A percentile compares a stretch with the other conserved stretches of the same genome.
phyloP scores from a whole-genome alignment of 2,329 filamentous ascomycete genomes.

The Pseudohalonectria lignicola region DNA sequence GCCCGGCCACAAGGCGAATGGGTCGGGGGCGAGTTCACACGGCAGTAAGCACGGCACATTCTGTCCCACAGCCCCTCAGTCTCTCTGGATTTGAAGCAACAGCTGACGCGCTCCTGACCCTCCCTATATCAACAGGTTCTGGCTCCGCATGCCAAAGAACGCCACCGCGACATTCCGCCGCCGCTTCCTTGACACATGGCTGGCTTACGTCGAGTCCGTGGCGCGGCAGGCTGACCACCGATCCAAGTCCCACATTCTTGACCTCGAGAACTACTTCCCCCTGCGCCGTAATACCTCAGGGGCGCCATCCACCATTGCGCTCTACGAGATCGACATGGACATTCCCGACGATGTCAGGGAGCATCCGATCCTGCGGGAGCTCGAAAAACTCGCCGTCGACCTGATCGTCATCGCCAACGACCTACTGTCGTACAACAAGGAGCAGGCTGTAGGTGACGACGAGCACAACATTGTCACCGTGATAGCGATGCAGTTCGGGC shows the following conservation, averaged over 20 bases:
- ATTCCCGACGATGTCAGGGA: conserved; percentile 11
- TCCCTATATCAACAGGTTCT: conserved; percentile 16
- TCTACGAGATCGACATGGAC: conserved; percentile 12
- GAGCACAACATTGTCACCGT: conserved; percentile 19
- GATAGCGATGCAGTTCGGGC: conserved; percentile 9
- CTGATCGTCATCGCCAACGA: conserved; percentile 17
- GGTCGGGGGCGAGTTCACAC: conserved; percentile 10
- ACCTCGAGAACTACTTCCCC: conserved; percentile 12
- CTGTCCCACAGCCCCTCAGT: background rate
- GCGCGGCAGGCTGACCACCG: conserved; percentile 13
- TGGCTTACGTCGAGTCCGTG: conserved; percentile 12
- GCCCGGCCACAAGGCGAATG: conserved; percentile 9
- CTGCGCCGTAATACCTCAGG: conserved; percentile 15
- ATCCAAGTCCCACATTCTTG: conserved; percentile 7
- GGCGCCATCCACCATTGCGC: conserved; percentile 10
- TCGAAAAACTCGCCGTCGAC: conserved; percentile 11
- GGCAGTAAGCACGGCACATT: conserved; percentile 10
- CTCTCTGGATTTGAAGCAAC: too few species aligned
- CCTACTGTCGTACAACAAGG: conserved; percentile 17
- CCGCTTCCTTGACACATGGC: conserved; percentile 13
- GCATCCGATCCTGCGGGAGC: conserved; percentile 9
- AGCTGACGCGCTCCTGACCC: too few species aligned
- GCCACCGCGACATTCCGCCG: conserved; percentile 9
- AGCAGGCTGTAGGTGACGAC: conserved; percentile 14
- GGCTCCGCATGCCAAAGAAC: conserved; percentile 8